Conservation (phyloP, 306 rosid species). For the Malus sylvestris region DNA sequence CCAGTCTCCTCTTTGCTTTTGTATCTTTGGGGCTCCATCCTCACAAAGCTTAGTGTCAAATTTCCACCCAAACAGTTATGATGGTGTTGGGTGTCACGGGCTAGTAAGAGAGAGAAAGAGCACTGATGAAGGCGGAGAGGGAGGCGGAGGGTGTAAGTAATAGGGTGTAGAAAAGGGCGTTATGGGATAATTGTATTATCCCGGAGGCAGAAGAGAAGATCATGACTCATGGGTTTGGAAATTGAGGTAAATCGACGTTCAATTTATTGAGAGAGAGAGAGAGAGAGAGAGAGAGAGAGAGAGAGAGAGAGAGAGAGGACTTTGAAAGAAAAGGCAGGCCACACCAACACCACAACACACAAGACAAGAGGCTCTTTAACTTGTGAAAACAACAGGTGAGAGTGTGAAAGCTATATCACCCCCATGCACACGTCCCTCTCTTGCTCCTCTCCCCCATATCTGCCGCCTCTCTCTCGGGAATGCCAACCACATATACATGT, state of each 20-base stretch:
- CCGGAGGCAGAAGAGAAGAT: slow-evolving; percentile 16
- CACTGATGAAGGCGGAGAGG: slow-evolving; percentile 43
- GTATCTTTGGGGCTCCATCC: no score
- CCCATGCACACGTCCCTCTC: slow-evolving; percentile 99
- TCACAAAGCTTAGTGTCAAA: no score
- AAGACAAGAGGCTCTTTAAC: slow-evolving; percentile 74
- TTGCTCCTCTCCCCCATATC: slow-evolving; percentile 98
- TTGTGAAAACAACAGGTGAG: slow-evolving; percentile 72
- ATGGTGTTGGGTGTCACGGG: slow-evolving; percentile 34
- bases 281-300: background rate
- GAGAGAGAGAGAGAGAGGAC: background rate
- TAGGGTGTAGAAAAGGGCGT: background rate
- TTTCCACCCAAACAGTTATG: background rate
- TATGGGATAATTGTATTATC: slow-evolving; percentile 17
- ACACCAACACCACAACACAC: slow-evolving; percentile 10
- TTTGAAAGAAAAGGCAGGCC: background rate
- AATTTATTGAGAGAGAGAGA: no score
- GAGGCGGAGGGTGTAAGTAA: background rate
- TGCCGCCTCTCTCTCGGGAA: slow-evolving; percentile 80
- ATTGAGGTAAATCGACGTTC: slow-evolving; percentile 32
- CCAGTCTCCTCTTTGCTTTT: no score
- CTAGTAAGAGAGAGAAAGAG: background rate
- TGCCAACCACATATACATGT: slow-evolving; percentile 36
- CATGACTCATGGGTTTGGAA: slow-evolving; percentile 39
- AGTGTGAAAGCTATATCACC: slow-evolving; percentile 91